phyloP scores from a whole-genome alignment of 106 monocot genomes.

The Platanthera guangdongensis region DNA sequence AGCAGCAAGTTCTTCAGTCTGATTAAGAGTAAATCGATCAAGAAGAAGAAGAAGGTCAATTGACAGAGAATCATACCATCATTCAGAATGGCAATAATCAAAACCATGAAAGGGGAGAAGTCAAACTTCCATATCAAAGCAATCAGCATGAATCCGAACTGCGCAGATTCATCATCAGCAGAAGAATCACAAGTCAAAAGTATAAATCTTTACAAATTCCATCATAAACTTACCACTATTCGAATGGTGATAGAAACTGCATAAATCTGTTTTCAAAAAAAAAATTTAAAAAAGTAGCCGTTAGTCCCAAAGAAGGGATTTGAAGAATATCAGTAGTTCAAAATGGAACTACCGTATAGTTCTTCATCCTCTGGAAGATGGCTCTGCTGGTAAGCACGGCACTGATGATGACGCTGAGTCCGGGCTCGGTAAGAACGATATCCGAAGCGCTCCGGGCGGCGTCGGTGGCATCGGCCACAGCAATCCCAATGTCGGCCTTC shows the following conservation, averaged over 20 bases:
- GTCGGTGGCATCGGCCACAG: conserved; percentile 97
- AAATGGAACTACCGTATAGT: conserved; percentile 64
- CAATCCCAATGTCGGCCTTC: conserved; percentile 99
- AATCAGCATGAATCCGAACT: conserved; percentile 74
- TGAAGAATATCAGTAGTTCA: background rate
- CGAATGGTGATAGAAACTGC: conserved; percentile 82
- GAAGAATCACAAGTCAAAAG: background rate
- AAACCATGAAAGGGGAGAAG: conserved; percentile 82
- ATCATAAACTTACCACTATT: conserved; percentile 54
- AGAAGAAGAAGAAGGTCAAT: background rate
- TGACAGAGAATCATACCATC: conserved; percentile 32
- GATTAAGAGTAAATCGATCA: background rate
- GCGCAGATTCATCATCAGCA: conserved; percentile 10
- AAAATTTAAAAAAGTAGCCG: background rate
- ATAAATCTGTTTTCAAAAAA: conserved; percentile 43
- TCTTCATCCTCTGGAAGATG: conserved; percentile 99
- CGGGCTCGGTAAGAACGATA: conserved; percentile 93
- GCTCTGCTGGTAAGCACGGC: conserved; percentile 95
- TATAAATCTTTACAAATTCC: background rate
- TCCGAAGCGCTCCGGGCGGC: conserved; percentile 94
- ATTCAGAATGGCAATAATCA: conserved; percentile 80
- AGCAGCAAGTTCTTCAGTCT: background rate
- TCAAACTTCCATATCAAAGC: conserved; percentile 79
- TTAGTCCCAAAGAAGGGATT: background rate
- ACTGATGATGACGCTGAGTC: conserved; percentile 95